Evolutionary conservation across 495 filamentous ascomycete species (phyloP), one percentile per base, ranked within the genome.

Genomic region (Penicillium malachiteum): DNA sequence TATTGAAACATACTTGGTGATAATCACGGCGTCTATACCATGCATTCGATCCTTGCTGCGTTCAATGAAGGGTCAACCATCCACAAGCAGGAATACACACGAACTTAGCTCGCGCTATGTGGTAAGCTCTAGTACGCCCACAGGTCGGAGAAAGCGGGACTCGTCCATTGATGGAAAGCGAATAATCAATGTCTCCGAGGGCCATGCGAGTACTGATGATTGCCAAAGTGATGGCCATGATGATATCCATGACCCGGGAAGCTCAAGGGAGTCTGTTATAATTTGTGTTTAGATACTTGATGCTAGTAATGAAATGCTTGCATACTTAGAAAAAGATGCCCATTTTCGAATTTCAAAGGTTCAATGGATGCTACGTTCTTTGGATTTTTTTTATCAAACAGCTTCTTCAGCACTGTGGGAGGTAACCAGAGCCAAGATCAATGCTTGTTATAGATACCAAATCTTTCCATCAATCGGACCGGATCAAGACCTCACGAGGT

Each of bases 21-120:
- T 72, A 21, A 64, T 72, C 14, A 71, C 67, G 3, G 62, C 67
- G 1, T 72, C 69, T 0, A 59, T 72, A 4, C 69, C 69, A 0
- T 67, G 59, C 18, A 52, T 71, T 14, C 61, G 68, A 13, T 66
- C 68, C 0, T 47, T 72, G 5, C 11, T 66, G 12, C 45, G 57
- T 11, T 53, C 63, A 0, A 50, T 37, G 13, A 40, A 50, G 11
- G 40, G 50, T 12, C 49, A 48, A 4, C 21, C 21, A 34, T 40
- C 33, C 17, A 50, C 37, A 10, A 63, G 51, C 46, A 21, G 32
- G n/a, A 47, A 57, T 52, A 55, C 60, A 12, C 47, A 66, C 21
- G 60, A 60, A 35, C 46, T 66, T 4, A 60, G 48, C 26, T 60
- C 54, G 26, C 48, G 48, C 0, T 55, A 56, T 45, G 57, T 32